Evolutionary conservation across 1,139 yeast species (phyloP).

Genomic region (Wickerhamiella infanticola): DNA sequence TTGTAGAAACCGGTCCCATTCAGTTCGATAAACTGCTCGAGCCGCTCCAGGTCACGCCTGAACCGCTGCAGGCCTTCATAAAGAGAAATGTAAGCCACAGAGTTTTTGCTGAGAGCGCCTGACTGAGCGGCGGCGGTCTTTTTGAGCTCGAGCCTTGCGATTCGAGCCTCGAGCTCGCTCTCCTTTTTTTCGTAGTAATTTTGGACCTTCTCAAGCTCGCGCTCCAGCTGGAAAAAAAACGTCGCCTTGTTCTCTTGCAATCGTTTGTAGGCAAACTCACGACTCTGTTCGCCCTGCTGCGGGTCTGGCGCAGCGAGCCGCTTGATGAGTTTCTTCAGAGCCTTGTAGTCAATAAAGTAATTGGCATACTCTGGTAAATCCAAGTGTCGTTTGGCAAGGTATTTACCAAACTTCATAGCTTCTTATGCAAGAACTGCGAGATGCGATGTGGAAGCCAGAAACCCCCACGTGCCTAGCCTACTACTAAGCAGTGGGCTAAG

Average conservation of each 20-base stretch:
- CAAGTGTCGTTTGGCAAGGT: constrained; percentile 81
- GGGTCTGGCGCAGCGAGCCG: constrained; percentile 15
- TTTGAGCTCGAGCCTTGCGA: constrained; percentile 62
- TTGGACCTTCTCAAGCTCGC: constrained; percentile 91
- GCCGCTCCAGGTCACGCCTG: constrained; percentile 70
- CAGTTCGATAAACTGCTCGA: constrained; percentile 84
- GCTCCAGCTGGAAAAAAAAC: constrained; percentile 79
- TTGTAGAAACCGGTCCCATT: constrained; percentile 93
- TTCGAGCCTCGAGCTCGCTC: constrained; percentile 57
- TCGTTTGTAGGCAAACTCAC: constrained; percentile 29
- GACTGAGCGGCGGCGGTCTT: constrained; percentile 40
- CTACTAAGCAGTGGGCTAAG: too few relatives aligned
- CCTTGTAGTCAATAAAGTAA: constrained; percentile 87
- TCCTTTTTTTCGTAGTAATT: constrained; percentile 80
- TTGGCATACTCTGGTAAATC: constrained; percentile 92
- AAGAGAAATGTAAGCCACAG: constrained; percentile 47
- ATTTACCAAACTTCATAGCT: constrained; percentile 77
- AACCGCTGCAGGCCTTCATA: constrained; percentile 83
- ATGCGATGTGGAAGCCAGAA: too few relatives aligned
- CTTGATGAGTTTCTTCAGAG: constrained; percentile 51
- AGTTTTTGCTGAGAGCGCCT: constrained; percentile 27
- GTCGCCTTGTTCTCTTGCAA: constrained; percentile 85
- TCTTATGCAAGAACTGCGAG: too few relatives aligned
- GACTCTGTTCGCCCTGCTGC: constrained; percentile 16
- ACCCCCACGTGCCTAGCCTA: too few relatives aligned